These are phyloP conservation scores for Venturia aucupariae DNA, from an alignment of 2,329 filamentous ascomycete species.

Conservation along the genomic window DNA sequence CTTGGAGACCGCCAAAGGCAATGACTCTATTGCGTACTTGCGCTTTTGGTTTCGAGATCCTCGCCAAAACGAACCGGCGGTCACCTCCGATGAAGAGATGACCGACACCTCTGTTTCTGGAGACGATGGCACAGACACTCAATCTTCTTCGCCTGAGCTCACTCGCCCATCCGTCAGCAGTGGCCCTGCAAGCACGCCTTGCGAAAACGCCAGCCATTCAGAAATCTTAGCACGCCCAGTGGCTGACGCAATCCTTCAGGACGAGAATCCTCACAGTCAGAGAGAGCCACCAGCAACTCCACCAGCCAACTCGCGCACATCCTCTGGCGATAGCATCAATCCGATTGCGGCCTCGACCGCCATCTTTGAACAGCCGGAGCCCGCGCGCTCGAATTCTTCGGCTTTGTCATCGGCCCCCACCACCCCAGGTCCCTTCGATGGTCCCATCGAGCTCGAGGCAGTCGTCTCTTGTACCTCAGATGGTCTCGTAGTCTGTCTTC, in stretches of 20 bases:
- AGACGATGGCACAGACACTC: conserved; percentile 24
- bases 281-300: neutral
- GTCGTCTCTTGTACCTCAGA: conserved; percentile 90
- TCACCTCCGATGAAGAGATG: conserved; percentile 34
- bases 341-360: conserved; percentile 18
- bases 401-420: neutral
- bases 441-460: conserved; percentile 66
- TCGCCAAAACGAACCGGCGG: conserved; percentile 38
- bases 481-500: conserved; percentile 71
- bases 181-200: neutral
- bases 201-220: neutral
- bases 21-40: conserved; percentile 83
- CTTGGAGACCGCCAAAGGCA: conserved; percentile 76
- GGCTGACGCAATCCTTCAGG: neutral
- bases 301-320: conserved; percentile 25
- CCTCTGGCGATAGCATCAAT: conserved; percentile 39
- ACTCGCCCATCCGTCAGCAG: neutral
- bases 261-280: neutral
- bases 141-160: neutral
- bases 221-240: neutral
- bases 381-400: neutral
- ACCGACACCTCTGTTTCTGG: conserved; percentile 40
- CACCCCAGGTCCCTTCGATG: conserved; percentile 17
- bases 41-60: conserved; percentile 79
- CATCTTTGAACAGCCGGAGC: neutral